A percentile compares a stretch with the other conserved stretches of the same genome.
These are phyloP conservation scores for Quercus agrifolia DNA, from an alignment of 306 rosid genomes.

Conservation along the genomic window DNA sequence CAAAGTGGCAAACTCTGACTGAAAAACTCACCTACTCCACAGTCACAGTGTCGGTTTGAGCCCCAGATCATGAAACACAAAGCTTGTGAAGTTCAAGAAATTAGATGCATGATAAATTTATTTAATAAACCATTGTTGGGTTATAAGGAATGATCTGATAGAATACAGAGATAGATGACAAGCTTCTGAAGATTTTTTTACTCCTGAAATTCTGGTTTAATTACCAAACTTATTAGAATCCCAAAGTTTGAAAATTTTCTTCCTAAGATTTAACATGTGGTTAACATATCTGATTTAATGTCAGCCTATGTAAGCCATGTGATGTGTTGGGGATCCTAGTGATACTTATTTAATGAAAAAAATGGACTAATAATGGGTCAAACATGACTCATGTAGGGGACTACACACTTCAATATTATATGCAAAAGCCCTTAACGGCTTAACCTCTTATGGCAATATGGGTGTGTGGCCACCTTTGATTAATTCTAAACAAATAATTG, in stretches of 20 bases:
- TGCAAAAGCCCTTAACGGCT: constrained; percentile 3
- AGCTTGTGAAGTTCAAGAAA: constrained; percentile 1
- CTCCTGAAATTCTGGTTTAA: constrained; percentile 41
- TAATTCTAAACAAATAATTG: constrained; percentile 19
- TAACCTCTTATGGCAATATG: constrained; percentile 27
- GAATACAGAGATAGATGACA: constrained; percentile 25
- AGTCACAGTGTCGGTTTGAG: constrained; percentile 9
- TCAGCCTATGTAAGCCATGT: constrained; percentile 77
- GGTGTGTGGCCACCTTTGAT: constrained; percentile 41
- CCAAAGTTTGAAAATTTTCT: constrained; percentile 34
- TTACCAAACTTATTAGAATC: constrained; percentile 24
- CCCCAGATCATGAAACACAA: constrained; percentile 12
- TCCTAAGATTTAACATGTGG: constrained; percentile 43
- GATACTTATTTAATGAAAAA: constrained; percentile 42
- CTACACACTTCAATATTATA: constrained; percentile 26
- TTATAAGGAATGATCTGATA: constrained; percentile 14
- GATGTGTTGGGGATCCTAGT: constrained; percentile 49
- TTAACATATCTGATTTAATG: constrained; percentile 43
- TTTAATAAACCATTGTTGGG: constrained; percentile 2
- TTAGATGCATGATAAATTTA: neutral
- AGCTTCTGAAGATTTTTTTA: constrained; percentile 38
- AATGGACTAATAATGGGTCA: constrained; percentile 52
- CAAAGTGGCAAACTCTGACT: neutral
- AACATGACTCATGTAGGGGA: constrained; percentile 57
- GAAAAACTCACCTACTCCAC: constrained; percentile 17